Conservation (phyloP, 306 rosid genomes). For the Quercus gilva region DNA sequence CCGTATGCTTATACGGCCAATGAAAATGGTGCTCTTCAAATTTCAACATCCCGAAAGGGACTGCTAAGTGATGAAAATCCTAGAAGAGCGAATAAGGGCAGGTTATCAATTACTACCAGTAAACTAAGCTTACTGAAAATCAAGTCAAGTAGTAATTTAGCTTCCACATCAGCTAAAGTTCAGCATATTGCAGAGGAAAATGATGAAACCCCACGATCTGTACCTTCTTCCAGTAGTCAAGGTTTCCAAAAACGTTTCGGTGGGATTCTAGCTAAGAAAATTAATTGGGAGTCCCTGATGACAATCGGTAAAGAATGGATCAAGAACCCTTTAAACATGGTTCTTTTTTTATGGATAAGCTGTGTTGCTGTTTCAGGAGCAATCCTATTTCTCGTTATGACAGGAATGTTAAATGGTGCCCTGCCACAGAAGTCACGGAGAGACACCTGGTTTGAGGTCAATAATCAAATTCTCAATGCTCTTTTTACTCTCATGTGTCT, state of each 20-base stretch:
- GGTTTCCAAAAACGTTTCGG: slow-evolving; percentile 6
- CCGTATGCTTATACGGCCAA: slow-evolving; percentile 13
- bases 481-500: slow-evolving; percentile 66
- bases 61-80: slow-evolving; percentile 21
- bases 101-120: neutral
- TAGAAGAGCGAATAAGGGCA: slow-evolving; percentile 3
- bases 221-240: slow-evolving; percentile 21
- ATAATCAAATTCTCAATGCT: slow-evolving; percentile 65
- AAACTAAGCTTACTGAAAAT: neutral
- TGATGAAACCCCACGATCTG: slow-evolving; percentile 17
- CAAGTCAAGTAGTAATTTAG: neutral
- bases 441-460: slow-evolving; percentile 54
- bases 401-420: slow-evolving; percentile 49
- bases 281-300: slow-evolving; percentile 29
- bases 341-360: slow-evolving; percentile 45
- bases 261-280: slow-evolving; percentile 20
- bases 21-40: slow-evolving; percentile 17
- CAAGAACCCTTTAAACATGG: slow-evolving; percentile 50
- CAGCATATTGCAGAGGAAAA: slow-evolving; percentile 3
- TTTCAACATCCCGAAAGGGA: slow-evolving; percentile 34
- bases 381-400: slow-evolving; percentile 60
- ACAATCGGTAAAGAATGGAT: slow-evolving; percentile 44
- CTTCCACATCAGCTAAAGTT: slow-evolving; percentile 24
- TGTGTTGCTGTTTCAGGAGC: slow-evolving; percentile 52
- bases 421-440: slow-evolving; percentile 41